These are phyloP conservation scores for Pochonia chlamydosporia DNA, from an alignment of 2,329 filamentous ascomycete genomes.

Conservation along the genomic window DNA sequence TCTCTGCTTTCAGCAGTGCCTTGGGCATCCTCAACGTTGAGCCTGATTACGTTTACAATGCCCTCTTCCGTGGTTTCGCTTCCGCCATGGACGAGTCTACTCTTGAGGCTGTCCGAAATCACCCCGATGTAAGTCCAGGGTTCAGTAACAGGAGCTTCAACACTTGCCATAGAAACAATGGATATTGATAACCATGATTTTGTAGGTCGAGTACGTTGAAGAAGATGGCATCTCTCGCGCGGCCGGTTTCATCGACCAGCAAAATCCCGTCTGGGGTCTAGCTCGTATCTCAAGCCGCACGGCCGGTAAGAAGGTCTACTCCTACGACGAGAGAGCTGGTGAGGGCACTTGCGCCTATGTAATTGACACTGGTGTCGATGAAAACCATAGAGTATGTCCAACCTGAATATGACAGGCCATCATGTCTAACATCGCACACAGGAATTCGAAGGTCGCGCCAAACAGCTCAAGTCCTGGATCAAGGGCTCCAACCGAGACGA, in stretches of 20 bases:
- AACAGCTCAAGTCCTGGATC: conserved; percentile 26
- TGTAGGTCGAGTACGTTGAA: conserved; percentile 30
- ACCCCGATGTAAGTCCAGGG: conserved; percentile 18
- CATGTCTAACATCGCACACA: conserved; percentile 12
- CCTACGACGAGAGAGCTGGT: conserved; percentile 28
- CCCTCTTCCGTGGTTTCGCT: conserved; percentile 18
- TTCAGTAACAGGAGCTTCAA: too few species aligned
- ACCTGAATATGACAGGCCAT: too few species aligned
- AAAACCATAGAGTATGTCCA: conserved; percentile 23
- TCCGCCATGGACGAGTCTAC: conserved; percentile 12
- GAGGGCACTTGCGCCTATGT: conserved; percentile 33
- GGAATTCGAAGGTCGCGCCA: conserved; percentile 35
- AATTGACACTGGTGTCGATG: conserved; percentile 34
- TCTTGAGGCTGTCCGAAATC: conserved; percentile 13
- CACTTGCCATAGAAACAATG: too few species aligned
- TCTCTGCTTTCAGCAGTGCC: conserved; percentile 9
- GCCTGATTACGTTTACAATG: conserved; percentile 17
- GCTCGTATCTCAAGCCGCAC: conserved; percentile 25
- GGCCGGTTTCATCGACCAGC: conserved; percentile 21
- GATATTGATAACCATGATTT: too few species aligned
- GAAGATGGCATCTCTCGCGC: conserved; percentile 21
- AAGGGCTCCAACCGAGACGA: conserved; percentile 17
- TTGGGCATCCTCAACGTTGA: conserved; percentile 12
- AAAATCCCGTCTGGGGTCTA: conserved; percentile 29
- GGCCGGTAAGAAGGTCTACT: conserved; percentile 18